Percentiles rank a stretch among this genome's conserved stretches.
phyloP scores from a whole-genome alignment of 2,329 filamentous ascomycete species.

The Alternaria sp. region DNA sequence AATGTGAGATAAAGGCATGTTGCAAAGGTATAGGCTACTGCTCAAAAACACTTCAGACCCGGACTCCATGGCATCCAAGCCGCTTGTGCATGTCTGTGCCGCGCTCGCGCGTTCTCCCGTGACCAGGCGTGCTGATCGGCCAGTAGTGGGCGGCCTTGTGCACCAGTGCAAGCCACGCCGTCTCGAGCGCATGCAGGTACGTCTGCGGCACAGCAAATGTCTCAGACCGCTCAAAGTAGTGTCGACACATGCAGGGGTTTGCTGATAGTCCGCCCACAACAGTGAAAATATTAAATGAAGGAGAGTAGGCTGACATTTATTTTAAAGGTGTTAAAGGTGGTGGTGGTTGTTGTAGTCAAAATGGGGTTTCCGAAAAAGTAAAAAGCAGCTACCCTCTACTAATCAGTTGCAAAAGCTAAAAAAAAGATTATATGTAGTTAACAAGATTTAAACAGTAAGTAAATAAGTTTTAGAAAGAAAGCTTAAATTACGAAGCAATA shows the following conservation, averaged over 20 bases:
- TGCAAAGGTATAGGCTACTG: neutral
- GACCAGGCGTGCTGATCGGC: slow-evolving; percentile 27
- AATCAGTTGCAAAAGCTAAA: too few species aligned
- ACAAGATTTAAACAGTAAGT: too few species aligned
- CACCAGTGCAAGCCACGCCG: slow-evolving; percentile 10
- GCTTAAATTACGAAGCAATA: too few species aligned
- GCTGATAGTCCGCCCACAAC: neutral
- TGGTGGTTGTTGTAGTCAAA: too few species aligned
- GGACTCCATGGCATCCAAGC: slow-evolving; percentile 2
- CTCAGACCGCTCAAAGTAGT: neutral
- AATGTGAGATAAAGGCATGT: neutral
- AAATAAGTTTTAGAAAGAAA: too few species aligned
- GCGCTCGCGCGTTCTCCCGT: slow-evolving; percentile 25
- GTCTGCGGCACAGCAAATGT: slow-evolving; percentile 2
- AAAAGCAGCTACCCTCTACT: too few species aligned
- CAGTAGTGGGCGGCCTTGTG: slow-evolving; percentile 19
- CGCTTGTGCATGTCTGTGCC: slow-evolving; percentile 10
- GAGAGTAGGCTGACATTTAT: slow-evolving; percentile 1
- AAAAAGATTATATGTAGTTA: too few species aligned
- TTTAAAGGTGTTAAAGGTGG: too few species aligned
- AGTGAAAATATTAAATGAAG: neutral
- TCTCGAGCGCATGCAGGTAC: slow-evolving; percentile 13
- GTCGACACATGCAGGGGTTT: neutral
- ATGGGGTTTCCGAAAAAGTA: too few species aligned
- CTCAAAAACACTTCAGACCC: neutral